Conservation (phyloP, 805 yeast species). For the Hanseniaspora mollemarum region DNA sequence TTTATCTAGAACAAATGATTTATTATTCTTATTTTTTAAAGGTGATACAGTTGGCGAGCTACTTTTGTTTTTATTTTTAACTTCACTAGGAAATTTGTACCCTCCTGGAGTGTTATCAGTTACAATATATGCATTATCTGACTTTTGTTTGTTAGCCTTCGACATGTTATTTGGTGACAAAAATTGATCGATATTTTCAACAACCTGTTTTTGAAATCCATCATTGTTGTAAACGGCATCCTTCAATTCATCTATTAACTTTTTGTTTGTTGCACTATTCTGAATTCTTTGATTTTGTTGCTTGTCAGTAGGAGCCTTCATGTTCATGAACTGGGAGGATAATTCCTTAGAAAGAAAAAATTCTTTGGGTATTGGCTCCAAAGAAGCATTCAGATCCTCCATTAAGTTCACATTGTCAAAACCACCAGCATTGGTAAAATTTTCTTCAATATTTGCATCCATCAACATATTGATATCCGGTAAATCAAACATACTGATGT, state of each 20-base stretch:
- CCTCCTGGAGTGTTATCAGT: not conserved
- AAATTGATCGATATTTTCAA: not conserved
- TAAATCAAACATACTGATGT: not conserved
- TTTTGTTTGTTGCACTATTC: not conserved
- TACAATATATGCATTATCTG: not conserved
- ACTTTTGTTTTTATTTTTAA: not conserved
- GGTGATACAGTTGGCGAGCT: not conserved
- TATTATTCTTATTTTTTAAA: not conserved
- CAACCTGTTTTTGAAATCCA: not conserved
- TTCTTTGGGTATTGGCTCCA: slow-evolving; percentile 1
- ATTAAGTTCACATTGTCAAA: not conserved
- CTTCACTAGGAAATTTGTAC: not conserved
- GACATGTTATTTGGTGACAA: not conserved
- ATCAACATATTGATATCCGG: slow-evolving; percentile 12
- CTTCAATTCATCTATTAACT: not conserved
- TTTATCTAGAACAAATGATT: slow-evolving; percentile 6
- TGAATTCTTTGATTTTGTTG: not conserved
- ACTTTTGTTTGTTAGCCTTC: too few species aligned
- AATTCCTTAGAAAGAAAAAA: slow-evolving; percentile 8
- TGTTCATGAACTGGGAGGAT: not conserved
- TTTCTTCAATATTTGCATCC: not conserved
- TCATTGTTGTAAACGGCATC: not conserved
- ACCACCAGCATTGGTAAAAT: not conserved
- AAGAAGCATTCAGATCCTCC: not conserved
- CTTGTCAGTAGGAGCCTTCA: not conserved